Evolutionary conservation across 164 flowering plant genomes (phyloP).

Genomic region (Piper longum): DNA sequence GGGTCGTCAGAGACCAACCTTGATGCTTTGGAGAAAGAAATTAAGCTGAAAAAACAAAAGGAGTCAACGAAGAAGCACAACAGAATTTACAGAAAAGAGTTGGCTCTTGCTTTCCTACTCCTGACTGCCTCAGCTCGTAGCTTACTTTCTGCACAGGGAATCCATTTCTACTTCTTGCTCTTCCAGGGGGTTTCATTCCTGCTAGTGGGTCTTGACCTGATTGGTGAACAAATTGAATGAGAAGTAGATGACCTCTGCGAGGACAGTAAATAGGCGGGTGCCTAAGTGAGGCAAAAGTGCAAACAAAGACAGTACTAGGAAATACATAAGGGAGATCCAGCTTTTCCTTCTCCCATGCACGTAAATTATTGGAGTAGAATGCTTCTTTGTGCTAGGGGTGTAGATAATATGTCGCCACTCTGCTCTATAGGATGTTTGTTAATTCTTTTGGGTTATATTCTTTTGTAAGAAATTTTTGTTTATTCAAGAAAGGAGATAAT

Average conservation of each 20-base stretch:
- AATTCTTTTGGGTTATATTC: slow-evolving; percentile 31
- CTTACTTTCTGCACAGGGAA: slow-evolving; percentile 86
- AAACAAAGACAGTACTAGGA: slow-evolving; percentile 1
- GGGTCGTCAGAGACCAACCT: slow-evolving; percentile 51
- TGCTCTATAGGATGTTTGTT: slow-evolving; percentile 13
- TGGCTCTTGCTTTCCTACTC: slow-evolving; percentile 80
- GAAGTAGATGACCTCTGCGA: not conserved
- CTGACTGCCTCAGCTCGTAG: slow-evolving; percentile 88
- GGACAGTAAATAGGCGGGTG: slow-evolving; percentile 1
- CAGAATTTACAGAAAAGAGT: slow-evolving; percentile 79
- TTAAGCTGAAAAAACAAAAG: slow-evolving; percentile 14
- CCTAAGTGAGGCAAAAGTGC: slow-evolving; percentile 1
- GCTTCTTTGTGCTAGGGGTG: slow-evolving; percentile 6
- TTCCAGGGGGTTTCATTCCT: slow-evolving; percentile 91
- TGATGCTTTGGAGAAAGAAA: slow-evolving; percentile 33
- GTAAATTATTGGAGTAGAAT: slow-evolving; percentile 2
- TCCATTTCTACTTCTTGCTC: slow-evolving; percentile 94
- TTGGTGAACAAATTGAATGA: slow-evolving; percentile 84
- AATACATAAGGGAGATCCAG: slow-evolving; percentile 1
- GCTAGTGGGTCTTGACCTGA: slow-evolving; percentile 88
- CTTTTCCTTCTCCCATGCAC: slow-evolving; percentile 4
- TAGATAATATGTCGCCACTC: slow-evolving; percentile 12
- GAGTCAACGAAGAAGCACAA: slow-evolving; percentile 58
- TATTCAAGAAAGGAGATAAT: slow-evolving; percentile 1
- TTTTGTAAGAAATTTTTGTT: slow-evolving; percentile 40